A percentile compares a stretch with the other conserved stretches of the same genome.
These are phyloP conservation scores for Gossypium lobatum DNA, from an alignment of 441 rosid genomes.

Conservation along the genomic window DNA sequence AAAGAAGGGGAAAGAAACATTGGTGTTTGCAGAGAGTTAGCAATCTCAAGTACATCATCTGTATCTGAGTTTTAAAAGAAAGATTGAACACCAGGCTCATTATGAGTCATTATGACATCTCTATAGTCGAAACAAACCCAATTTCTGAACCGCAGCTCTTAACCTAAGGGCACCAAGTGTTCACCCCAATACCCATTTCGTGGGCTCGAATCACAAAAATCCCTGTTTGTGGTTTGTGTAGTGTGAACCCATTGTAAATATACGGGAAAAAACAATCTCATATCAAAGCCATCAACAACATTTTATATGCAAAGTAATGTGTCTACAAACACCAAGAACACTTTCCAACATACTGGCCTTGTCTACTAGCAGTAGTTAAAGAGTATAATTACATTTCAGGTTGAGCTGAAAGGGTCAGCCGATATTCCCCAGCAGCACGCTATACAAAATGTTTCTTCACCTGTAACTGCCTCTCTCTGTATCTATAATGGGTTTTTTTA, in stretches of 20 bases:
- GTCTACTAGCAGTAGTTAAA: constrained; percentile 15
- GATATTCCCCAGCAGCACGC: constrained; percentile 23
- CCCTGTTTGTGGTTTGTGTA: too few species aligned
- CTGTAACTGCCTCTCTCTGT: constrained; percentile 12
- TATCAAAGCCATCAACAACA: constrained; percentile 14
- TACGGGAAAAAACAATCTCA: neutral
- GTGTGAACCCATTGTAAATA: too few species aligned
- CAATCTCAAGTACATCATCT: neutral
- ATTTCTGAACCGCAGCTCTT: neutral
- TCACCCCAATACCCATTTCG: too few species aligned
- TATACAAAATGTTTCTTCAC: constrained; percentile 27
- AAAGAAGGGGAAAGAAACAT: too few species aligned
- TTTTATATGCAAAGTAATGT: constrained; percentile 5
- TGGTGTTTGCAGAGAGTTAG: neutral
- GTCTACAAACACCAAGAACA: constrained; percentile 10
- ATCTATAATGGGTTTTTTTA: constrained; percentile 10
- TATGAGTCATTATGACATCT: neutral
- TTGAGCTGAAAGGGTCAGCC: constrained; percentile 39
- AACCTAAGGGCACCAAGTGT: too few species aligned
- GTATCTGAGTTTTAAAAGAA: neutral
- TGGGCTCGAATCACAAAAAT: too few species aligned
- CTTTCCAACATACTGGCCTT: constrained; percentile 3
- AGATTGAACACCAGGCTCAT: neutral
- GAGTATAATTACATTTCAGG: constrained; percentile 52
- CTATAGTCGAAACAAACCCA: constrained; percentile 11